Evolutionary conservation across 495 filamentous ascomycete genomes (phyloP).

Genomic region (Lepidopterella palustris): DNA sequence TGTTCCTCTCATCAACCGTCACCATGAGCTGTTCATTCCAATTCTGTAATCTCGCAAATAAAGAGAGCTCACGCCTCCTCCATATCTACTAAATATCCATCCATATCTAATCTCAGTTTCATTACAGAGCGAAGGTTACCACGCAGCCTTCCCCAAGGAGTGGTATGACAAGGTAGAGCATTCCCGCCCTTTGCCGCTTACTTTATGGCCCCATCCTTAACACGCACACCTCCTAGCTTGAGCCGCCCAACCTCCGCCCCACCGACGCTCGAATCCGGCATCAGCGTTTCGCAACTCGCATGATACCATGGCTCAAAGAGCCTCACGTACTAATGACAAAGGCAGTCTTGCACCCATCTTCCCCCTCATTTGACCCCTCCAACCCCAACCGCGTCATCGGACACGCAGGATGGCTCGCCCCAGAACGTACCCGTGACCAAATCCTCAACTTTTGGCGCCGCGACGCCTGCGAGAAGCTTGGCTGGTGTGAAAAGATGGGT

Average conservation of each 20-base stretch:
- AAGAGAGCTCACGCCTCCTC: no score
- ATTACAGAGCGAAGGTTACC: conserved; percentile 12
- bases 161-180: conserved; percentile 17
- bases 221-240: neutral
- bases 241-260: neutral
- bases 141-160: conserved; percentile 3
- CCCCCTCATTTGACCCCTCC: conserved; percentile 3
- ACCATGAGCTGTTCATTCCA: neutral
- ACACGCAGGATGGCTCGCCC: conserved; percentile 18
- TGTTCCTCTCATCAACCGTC: neutral
- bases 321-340: conserved; percentile 15
- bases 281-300: conserved; percentile 14
- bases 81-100: neutral
- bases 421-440: conserved; percentile 2
- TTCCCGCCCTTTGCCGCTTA: neutral
- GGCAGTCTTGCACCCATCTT: conserved; percentile 2
- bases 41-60: neutral
- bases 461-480: conserved; percentile 10
- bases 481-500: conserved; percentile 15
- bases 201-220: neutral
- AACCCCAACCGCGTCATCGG: conserved; percentile 19
- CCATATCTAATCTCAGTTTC: neutral
- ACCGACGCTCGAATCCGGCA: conserved; percentile 3
- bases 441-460: conserved; percentile 16
- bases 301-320: conserved; percentile 13